phyloP scores from a whole-genome alignment of 768 basidiomycete species.

The Auriscalpium microsporum region DNA sequence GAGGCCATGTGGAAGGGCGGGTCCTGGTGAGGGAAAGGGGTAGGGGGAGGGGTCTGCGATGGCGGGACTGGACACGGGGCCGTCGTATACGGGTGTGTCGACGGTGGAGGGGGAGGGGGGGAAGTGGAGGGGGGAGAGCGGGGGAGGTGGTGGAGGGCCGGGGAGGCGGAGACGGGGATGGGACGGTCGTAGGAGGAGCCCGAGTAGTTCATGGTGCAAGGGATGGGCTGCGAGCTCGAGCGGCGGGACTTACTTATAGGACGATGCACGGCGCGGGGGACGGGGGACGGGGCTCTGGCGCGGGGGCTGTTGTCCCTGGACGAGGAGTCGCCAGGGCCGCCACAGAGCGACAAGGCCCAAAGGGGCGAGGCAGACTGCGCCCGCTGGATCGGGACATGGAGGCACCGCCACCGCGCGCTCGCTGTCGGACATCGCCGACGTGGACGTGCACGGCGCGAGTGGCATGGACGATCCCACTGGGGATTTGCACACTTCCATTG shows the following conservation, averaged over 20 bases:
- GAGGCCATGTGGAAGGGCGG: background rate
- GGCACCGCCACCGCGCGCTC: too few relatives aligned
- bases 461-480: background rate
- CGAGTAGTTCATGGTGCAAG: background rate
- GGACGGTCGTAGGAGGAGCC: background rate
- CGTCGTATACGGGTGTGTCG: conserved; percentile 4
- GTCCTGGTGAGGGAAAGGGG: background rate
- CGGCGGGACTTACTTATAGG: too few relatives aligned
- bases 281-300: too few relatives aligned
- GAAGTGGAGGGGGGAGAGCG: background rate
- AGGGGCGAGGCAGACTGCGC: background rate
- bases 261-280: too few relatives aligned
- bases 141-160: background rate
- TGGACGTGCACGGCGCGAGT: too few relatives aligned
- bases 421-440: too few relatives aligned
- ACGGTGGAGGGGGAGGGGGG: conserved; percentile 1
- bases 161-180: background rate
- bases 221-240: too few relatives aligned
- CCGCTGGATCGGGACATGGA: background rate
- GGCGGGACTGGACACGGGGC: background rate
- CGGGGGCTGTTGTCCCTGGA: background rate
- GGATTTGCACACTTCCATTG: background rate
- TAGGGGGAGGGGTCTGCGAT: conserved; percentile 1
- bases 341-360: background rate
- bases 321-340: background rate